phyloP scores from a whole-genome alignment of 2,329 filamentous ascomycete species.

The Colletotrichum siamense region DNA sequence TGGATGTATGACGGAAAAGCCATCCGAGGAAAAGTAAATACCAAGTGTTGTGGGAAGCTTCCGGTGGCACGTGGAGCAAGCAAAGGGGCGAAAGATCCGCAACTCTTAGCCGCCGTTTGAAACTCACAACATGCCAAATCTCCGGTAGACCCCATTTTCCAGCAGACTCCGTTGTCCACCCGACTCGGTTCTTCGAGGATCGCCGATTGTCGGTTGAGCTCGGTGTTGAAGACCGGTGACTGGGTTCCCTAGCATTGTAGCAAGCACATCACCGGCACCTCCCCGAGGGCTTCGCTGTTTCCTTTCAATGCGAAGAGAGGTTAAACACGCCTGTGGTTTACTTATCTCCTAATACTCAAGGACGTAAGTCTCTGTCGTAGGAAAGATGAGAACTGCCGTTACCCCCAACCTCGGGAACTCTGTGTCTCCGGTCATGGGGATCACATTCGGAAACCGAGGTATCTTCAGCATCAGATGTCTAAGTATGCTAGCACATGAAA shows the following conservation, averaged over 20 bases:
- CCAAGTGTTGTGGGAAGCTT: background rate
- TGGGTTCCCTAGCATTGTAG: background rate
- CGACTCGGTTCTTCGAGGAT: background rate
- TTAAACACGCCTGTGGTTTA: background rate
- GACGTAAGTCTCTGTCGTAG: too few species aligned
- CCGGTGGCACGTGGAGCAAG: background rate
- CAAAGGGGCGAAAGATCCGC: background rate
- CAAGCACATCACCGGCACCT: background rate
- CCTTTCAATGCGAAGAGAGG: fast-evolving
- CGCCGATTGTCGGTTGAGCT: background rate
- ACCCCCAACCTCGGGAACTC: background rate
- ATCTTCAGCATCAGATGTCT: background rate
- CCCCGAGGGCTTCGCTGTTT: background rate
- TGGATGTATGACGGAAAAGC: background rate
- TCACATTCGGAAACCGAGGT: background rate
- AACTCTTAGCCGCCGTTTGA: background rate
- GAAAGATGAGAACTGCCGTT: background rate
- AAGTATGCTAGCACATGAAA: background rate
- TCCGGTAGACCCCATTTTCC: background rate
- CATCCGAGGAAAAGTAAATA: background rate
- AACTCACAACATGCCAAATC: background rate
- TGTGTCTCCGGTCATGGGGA: background rate
- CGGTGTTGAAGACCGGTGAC: background rate
- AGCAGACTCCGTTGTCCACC: background rate
- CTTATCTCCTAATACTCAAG: background rate